Base-by-base conservation (phyloP, 768 basidiomycete species). In the Suillus discolor region DNA sequence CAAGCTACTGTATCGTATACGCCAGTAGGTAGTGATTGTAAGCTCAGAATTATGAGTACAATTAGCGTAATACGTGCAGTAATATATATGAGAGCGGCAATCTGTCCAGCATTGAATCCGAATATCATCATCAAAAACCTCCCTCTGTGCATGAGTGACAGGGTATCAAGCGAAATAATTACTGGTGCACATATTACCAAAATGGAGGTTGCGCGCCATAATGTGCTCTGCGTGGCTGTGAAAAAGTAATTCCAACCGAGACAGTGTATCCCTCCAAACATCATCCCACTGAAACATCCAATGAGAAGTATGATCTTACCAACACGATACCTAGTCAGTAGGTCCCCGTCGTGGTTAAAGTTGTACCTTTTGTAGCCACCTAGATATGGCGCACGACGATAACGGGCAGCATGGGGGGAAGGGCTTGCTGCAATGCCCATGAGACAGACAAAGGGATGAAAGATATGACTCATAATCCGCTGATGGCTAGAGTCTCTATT, bases 181-280 rank as follows among this genome's bases (percentile, higher is more conserved):
- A 20, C 11, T 2, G 54, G 44, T 25, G 23, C 57, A 64, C 45
- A 67, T 1, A 62, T 23, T 5, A 75, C 57, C 34, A 62, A 4
- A 11, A 67, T 20, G 2, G 73, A 68, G 3, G 67, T 67, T 5
- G 65, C 41, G 23, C 70, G 68, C 75, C 75, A 76, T 25, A 71
- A 53, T 64, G 53, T 62, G 65, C 25, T 73, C 65, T 20, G 38
- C 34, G 3, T 25, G n/a, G 1, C 67, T 68, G 8, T 72, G 67
- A 51, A 74, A 76, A 41, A 5, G 9, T 71, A 64, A 38, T 64
- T 54, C 76, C 74, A 73, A 2, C 71, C 72, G 2, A 68, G 53
- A 53, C 70, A 71, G 60, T 77, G 75, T 39, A 77, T 68, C 6
- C 57, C 72, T 20, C 75, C 76, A 44, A 77, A 77, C 15, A 71